Evolutionary conservation across 2,329 filamentous ascomycete genomes (phyloP).

Genomic region (Akanthomyces uredinophilus): DNA sequence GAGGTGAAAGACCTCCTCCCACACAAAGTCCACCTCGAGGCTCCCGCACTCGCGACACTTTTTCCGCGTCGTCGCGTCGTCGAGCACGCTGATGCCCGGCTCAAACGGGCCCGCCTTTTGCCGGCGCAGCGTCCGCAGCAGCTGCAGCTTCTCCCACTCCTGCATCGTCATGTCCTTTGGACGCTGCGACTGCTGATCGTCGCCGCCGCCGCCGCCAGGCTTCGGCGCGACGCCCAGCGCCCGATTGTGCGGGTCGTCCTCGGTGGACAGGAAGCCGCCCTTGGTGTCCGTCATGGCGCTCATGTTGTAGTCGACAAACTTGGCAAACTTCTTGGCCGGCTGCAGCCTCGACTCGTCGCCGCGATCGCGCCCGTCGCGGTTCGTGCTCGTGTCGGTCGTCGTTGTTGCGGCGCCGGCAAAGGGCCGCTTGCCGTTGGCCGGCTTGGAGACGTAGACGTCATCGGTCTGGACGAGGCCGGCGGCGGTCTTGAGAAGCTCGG

Average conservation of each 20-base stretch:
- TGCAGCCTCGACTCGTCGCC: slow-evolving; percentile 52
- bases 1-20: slow-evolving; percentile 77
- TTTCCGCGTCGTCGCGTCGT: slow-evolving; percentile 58
- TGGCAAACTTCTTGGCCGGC: slow-evolving; percentile 81
- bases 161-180: slow-evolving; percentile 83
- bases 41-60: slow-evolving; percentile 78
- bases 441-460: slow-evolving; percentile 50
- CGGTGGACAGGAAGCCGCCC: slow-evolving; percentile 84
- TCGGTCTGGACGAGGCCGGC: slow-evolving; percentile 69
- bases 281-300: slow-evolving; percentile 98
- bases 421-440: slow-evolving; percentile 58
- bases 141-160: slow-evolving; percentile 84
- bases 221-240: slow-evolving; percentile 49
- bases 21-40: slow-evolving; percentile 90
- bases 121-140: slow-evolving; percentile 66
- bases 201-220: slow-evolving; percentile 27
- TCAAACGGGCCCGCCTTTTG: slow-evolving; percentile 80
- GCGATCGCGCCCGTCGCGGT: slow-evolving; percentile 61
- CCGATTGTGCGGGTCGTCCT: slow-evolving; percentile 87
- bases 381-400: slow-evolving; percentile 44
- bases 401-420: slow-evolving; percentile 40
- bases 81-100: slow-evolving; percentile 74
- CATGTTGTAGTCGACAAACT: slow-evolving; percentile 97
- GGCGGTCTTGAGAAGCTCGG: slow-evolving; percentile 44
- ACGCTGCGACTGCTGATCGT: slow-evolving; percentile 57